Evolutionary conservation across 2,329 filamentous ascomycete species (phyloP).

Genomic region (Exophiala sp.): DNA sequence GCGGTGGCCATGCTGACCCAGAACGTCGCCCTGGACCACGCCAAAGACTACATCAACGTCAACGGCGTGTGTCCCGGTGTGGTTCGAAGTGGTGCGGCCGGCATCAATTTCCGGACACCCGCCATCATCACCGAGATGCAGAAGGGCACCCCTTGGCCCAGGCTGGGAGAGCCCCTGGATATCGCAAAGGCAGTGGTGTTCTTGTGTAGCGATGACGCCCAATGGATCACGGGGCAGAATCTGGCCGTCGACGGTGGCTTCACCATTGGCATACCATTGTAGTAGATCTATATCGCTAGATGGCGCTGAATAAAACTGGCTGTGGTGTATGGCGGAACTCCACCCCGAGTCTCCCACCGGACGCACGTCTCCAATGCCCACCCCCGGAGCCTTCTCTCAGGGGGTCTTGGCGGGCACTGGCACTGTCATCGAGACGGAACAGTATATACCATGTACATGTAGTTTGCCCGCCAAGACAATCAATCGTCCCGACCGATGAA

Average conservation of each 20-base stretch:
- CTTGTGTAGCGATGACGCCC: slow-evolving; percentile 43
- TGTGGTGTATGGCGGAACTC: too few species aligned
- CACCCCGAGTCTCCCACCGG: too few species aligned
- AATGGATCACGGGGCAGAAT: slow-evolving; percentile 41
- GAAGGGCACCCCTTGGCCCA: slow-evolving; percentile 18
- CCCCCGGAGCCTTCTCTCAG: too few species aligned
- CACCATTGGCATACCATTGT: slow-evolving; percentile 11
- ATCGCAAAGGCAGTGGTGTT: slow-evolving; percentile 40
- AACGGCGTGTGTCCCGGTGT: slow-evolving; percentile 41
- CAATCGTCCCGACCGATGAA: slow-evolving; percentile 1
- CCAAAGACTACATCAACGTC: slow-evolving; percentile 37
- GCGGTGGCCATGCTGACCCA: slow-evolving; percentile 44
- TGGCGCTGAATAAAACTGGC: too few species aligned
- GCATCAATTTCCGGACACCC: slow-evolving; percentile 8
- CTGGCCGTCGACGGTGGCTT: slow-evolving; percentile 45
- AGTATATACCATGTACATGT: background rate
- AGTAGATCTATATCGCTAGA: background rate
- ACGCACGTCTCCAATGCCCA: too few species aligned
- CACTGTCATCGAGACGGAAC: too few species aligned
- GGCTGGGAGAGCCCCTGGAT: slow-evolving; percentile 31
- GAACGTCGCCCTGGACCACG: slow-evolving; percentile 41
- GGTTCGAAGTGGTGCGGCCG: slow-evolving; percentile 3
- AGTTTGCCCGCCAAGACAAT: background rate
- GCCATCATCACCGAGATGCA: slow-evolving; percentile 13
- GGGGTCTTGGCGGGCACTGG: too few species aligned